Conservation (phyloP, 2,329 filamentous ascomycete genomes). For the Pseudogymnoascus sp. region DNA sequence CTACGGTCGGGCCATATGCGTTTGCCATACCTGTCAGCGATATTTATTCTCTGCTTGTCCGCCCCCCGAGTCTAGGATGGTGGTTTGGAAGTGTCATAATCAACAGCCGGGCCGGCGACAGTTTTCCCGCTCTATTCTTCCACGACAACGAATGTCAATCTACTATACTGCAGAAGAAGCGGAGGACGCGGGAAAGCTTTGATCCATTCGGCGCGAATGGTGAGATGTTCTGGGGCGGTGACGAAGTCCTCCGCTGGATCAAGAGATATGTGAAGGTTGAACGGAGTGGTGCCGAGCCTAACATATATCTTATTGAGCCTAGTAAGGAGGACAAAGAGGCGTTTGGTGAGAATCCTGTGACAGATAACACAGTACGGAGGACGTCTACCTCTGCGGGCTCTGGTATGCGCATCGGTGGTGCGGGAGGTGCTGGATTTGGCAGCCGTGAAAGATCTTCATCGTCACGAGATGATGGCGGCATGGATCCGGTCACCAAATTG, state of each 20-base stretch:
- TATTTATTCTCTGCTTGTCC: slow-evolving; percentile 82
- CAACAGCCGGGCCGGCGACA: slow-evolving; percentile 84
- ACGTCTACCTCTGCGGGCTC: slow-evolving; percentile 26
- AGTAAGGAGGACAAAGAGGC: slow-evolving; percentile 73
- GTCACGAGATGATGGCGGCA: slow-evolving; percentile 56
- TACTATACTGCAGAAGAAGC: slow-evolving; percentile 90
- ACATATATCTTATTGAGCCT: slow-evolving; percentile 86
- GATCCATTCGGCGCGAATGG: slow-evolving; percentile 83
- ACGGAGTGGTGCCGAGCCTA: slow-evolving; percentile 76
- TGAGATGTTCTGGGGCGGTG: slow-evolving; percentile 93
- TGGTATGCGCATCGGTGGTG: slow-evolving; percentile 27
- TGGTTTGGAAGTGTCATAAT: slow-evolving; percentile 96
- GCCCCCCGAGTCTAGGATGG: slow-evolving; percentile 91
- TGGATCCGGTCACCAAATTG: slow-evolving; percentile 90
- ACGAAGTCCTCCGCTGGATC: slow-evolving; percentile 89
- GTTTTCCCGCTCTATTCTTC: slow-evolving; percentile 93
- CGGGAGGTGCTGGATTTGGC: slow-evolving; percentile 32
- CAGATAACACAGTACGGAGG: slow-evolving; percentile 36
- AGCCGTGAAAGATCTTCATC: slow-evolving; percentile 19
- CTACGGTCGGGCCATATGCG: slow-evolving; percentile 69
- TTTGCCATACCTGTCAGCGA: slow-evolving; percentile 87
- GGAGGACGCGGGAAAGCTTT: slow-evolving; percentile 72
- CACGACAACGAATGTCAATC: slow-evolving; percentile 96
- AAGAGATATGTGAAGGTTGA: slow-evolving; percentile 77
- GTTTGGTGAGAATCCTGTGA: slow-evolving; percentile 48